A percentile compares a stretch with the other conserved stretches of the same genome.
phyloP scores from a whole-genome alignment of 176 grass and related monocot genomes.

The Olyra latifolia region DNA sequence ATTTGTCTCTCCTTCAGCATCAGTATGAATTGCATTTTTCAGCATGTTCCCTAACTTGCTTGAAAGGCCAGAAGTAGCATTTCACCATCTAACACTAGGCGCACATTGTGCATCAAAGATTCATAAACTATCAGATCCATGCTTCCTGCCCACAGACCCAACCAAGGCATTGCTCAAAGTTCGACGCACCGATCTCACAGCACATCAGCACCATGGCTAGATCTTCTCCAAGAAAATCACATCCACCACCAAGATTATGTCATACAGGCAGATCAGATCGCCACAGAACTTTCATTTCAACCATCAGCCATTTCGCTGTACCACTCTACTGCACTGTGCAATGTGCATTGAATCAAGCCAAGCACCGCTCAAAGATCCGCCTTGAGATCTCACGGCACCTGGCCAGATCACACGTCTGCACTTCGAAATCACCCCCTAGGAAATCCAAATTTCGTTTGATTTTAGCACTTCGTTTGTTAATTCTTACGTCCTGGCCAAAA shows the following conservation, averaged over 20 bases:
- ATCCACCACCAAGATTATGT: neutral
- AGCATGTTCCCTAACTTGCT: neutral
- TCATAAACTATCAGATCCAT: neutral
- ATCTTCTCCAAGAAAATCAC: neutral
- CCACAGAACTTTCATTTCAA: neutral
- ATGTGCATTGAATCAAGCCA: neutral
- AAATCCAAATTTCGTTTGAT: neutral
- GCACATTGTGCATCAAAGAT: neutral
- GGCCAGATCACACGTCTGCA: slow-evolving; percentile 37
- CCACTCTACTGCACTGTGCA: neutral
- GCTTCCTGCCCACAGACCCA: neutral
- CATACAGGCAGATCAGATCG: neutral
- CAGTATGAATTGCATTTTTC: neutral
- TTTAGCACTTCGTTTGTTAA: neutral
- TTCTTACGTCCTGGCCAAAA: neutral
- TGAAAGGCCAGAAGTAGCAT: neutral
- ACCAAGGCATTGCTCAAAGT: neutral
- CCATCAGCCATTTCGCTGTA: neutral
- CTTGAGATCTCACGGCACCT: slow-evolving; percentile 36
- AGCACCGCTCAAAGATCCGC: slow-evolving; percentile 40
- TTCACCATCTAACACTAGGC: neutral
- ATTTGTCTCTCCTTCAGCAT: neutral
- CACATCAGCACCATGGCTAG: neutral
- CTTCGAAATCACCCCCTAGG: neutral
- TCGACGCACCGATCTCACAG: neutral